Base-by-base conservation (phyloP, 306 rosid species). In the Malus sylvestris region DNA sequence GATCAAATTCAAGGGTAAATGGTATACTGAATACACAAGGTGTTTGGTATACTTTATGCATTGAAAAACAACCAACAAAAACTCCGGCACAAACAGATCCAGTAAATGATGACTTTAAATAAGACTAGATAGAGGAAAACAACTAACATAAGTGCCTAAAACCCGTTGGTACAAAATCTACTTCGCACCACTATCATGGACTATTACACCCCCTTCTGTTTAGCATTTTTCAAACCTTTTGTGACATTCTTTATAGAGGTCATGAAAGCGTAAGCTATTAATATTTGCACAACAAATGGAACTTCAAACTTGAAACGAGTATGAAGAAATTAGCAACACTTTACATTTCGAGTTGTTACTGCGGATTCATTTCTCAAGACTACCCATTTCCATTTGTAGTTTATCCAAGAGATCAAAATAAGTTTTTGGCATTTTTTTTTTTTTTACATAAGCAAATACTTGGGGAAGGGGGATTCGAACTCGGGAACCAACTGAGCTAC, bases 1-100 rank as follows among this genome's bases (percentile, higher is more conserved):
- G 83, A 71, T 46, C 42, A 60, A 62, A 72, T 51, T 32, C 80
- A 62, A 78, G 51, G 23, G 63, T 76, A 67, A 73, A 32, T 29
- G 33, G 13, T 8, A 30, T 59, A 23, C 10, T 45, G 62, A 4
- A 44, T 12, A 68, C 60, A 77, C 18, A 35, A 62, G 8, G 10
- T 42, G 30, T 61, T 51, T 64, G 35, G 55, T 32, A 51, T 33
- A 67, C 46, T 66, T 45, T 19, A 75, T 32, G 8, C 16, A 51
- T 8, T 35, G 57, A 30, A 6, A 51, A 55, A n/a, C 38, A 76
- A 13, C 8, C 59, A 67, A 8, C 51, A 66, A 57, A 22, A 35
- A n/a, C 19, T 51, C 38, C 0, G 19, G 29, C 16, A 30, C 0
- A 12, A 49, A 63, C 6, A 4, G 40, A 30, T 23, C 19, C 51